Evolutionary conservation across 106 monocot species (phyloP), one percentile per base, ranked within the genome.

Genomic region (Cymbidium sinense): DNA sequence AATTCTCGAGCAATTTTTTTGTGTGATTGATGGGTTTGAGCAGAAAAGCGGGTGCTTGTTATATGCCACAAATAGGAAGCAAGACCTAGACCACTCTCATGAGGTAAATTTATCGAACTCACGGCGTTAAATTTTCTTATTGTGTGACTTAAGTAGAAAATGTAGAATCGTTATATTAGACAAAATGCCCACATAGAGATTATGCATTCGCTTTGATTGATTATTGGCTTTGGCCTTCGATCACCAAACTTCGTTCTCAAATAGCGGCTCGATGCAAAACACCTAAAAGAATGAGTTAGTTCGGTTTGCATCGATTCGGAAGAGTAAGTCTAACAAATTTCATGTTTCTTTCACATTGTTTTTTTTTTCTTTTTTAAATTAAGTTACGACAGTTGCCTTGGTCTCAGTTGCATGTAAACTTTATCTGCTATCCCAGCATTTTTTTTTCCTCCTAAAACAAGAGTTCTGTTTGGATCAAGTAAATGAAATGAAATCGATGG

Each of bases 1-100:
- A 58, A 17, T 67, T 67, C 2, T 33, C 15, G 4, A 18, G 3
- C 15, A 67, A 67, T 67, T 21, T 67, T 67, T 29, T 15, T 33
- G 10, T 64, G 70, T 61, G 90, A 94, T 98, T 82, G 96, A 98
- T 87, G 96, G 96, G 15, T 98, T 98, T 80, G 96, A 98, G 77
- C 91, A 98, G 73, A 98, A 81, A 98, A 87, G 55, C 79, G 77
- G 44, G 88, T 92, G 20, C 85, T 98, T 74, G 96, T 98, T 6
- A 90, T 98, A 75, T 84, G 96, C 96, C 70, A 98, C 96, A 70
- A 98, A 98, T 80, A 94, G 96, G 79, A 98, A 94, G 88, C 83
- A 94, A 69, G 96, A 98, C 52, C 94, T 98, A 70, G 96, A 98
- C 90, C 96, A 94, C 96, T 79, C 89, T 98, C 31, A 94, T 98